Conservation (phyloP, 352 stramenopile species). For the Pythium graminicola region DNA sequence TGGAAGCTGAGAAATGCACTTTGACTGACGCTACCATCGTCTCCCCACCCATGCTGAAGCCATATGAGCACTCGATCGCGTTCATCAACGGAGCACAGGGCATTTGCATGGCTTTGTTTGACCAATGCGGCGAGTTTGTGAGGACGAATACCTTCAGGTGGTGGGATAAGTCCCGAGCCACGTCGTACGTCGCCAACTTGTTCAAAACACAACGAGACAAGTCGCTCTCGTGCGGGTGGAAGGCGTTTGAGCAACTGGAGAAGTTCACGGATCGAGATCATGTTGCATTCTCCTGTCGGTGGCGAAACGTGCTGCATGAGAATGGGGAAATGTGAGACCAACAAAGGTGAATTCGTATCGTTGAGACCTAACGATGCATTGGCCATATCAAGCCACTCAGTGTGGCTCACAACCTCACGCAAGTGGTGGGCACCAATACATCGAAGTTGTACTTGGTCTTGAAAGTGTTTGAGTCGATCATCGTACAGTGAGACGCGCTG, state of each 20-base stretch:
- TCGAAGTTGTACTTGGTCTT: slow-evolving; percentile 20
- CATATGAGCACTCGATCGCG: slow-evolving; percentile 28
- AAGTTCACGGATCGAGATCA: slow-evolving; percentile 27
- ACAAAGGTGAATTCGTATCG: slow-evolving; percentile 7
- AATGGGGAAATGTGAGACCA: slow-evolving; percentile 39
- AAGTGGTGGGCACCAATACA: slow-evolving; percentile 19
- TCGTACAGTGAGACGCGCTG: slow-evolving; percentile 32
- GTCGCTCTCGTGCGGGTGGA: slow-evolving; percentile 28
- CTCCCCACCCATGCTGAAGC: slow-evolving; percentile 20
- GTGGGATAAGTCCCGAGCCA: slow-evolving; percentile 34
- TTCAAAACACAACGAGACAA: slow-evolving; percentile 48
- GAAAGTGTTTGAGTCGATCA: slow-evolving; percentile 12
- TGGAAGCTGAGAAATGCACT: slow-evolving; percentile 46
- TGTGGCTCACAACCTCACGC: slow-evolving; percentile 6
- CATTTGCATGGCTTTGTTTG: slow-evolving; percentile 39
- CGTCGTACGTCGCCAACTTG: slow-evolving; percentile 43
- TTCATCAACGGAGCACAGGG: slow-evolving; percentile 30
- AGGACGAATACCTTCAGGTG: slow-evolving; percentile 38
- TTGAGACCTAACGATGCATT: slow-evolving; percentile 13
- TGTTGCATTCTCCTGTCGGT: slow-evolving; percentile 2
- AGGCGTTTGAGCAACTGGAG: slow-evolving; percentile 34
- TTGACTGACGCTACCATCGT: slow-evolving; percentile 21
- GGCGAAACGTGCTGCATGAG: slow-evolving; percentile 49
- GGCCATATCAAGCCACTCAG: slow-evolving; percentile 16
- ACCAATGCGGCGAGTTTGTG: slow-evolving; percentile 40